These are phyloP conservation scores for Coemansia sp. DNA, from an alignment of 192 early-diverging fungal species.

Conservation along the genomic window DNA sequence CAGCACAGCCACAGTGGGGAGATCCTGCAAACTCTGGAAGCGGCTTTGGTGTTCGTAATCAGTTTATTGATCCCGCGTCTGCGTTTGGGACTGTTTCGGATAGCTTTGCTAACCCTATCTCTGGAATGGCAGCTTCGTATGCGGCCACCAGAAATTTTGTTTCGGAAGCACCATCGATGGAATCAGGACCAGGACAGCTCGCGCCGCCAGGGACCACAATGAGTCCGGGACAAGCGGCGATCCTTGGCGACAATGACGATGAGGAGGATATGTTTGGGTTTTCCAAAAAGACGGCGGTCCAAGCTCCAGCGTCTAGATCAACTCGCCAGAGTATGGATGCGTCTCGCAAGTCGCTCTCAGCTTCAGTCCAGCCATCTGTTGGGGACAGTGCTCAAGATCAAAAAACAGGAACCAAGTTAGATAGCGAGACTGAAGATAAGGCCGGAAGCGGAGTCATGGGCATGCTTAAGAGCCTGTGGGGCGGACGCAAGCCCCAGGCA, in stretches of 20 bases:
- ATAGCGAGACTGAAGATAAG: conserved; percentile 49
- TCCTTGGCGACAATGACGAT: conserved; percentile 13
- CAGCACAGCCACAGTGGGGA: conserved; percentile 38
- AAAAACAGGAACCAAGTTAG: conserved; percentile 11
- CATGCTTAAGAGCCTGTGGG: conserved; percentile 54
- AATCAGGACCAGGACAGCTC: background rate
- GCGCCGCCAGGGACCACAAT: background rate
- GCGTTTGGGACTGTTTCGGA: conserved; percentile 6
- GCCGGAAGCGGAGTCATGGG: conserved; percentile 57
- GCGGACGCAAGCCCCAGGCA: conserved; percentile 63
- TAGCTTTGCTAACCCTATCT: background rate
- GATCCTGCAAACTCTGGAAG: conserved; percentile 10
- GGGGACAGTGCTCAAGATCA: conserved; percentile 14
- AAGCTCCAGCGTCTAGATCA: conserved; percentile 6
- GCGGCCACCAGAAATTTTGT: background rate
- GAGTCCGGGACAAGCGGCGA: background rate
- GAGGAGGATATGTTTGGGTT: conserved; percentile 57
- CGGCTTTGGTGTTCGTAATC: conserved; percentile 1
- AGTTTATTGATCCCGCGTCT: conserved; percentile 20
- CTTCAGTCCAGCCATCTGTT: conserved; percentile 14
- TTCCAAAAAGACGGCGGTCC: conserved; percentile 26
- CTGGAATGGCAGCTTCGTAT: conserved; percentile 2
- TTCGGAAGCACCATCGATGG: no score
- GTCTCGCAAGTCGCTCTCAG: conserved; percentile 22
- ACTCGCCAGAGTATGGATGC: conserved; percentile 25